Percentiles rank a stretch among this genome's conserved stretches.
Conservation (phyloP, 2,329 filamentous ascomycete genomes). For the Aspergillus sp. region DNA sequence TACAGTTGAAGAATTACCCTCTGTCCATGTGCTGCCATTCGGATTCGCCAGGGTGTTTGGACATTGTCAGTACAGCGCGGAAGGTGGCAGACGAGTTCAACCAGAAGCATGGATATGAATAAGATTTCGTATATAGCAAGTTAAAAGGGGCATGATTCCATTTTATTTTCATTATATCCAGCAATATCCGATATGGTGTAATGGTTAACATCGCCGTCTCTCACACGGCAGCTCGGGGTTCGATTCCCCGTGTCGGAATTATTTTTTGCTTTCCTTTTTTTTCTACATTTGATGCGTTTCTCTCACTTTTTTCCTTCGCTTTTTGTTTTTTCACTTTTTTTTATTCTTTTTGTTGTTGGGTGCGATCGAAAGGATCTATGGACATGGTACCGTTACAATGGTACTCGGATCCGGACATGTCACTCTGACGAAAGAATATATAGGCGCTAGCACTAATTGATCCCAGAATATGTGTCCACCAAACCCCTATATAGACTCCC, state of each 20-base stretch:
- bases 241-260: slow-evolving; percentile 20
- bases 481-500: not conserved
- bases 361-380: not conserved
- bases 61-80: slow-evolving; percentile 37
- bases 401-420: not conserved
- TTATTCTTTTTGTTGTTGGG: not conserved
- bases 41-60: slow-evolving; percentile 41
- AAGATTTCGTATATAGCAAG: not conserved
- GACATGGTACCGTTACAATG: too few species aligned
- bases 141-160: too few species aligned
- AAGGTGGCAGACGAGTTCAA: slow-evolving; percentile 40
- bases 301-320: slow-evolving; percentile 6
- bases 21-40: slow-evolving; percentile 44
- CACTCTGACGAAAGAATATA: not conserved
- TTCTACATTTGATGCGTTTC: slow-evolving; percentile 8
- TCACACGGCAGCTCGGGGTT: slow-evolving; percentile 23
- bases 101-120: slow-evolving; percentile 18
- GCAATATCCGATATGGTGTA: slow-evolving; percentile 17
- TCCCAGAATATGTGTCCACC: not conserved
- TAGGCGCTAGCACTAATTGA: not conserved
- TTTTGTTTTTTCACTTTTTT: too few species aligned
- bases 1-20: slow-evolving; percentile 37
- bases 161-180: too few species aligned
- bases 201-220: slow-evolving; percentile 17
- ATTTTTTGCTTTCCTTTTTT: slow-evolving; percentile 4